A percentile compares a stretch with the other conserved stretches of the same genome.
phyloP scores from a whole-genome alignment of 495 filamentous ascomycete genomes.

The Neurospora africana region DNA sequence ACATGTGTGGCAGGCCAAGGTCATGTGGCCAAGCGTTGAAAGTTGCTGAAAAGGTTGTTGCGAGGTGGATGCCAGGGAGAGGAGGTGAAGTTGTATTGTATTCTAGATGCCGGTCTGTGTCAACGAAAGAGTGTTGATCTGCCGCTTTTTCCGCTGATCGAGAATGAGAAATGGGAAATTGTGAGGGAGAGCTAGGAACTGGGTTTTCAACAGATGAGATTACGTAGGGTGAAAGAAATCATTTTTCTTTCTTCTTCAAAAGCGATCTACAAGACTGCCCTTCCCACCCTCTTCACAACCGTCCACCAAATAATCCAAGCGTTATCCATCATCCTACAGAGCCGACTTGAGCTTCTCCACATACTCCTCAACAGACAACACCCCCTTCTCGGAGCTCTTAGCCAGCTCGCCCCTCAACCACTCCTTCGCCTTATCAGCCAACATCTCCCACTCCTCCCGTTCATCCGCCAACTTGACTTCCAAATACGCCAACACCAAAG shows the following conservation, averaged over 20 bases:
- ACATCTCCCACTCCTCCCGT: constrained; percentile 45
- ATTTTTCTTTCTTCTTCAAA: too few species aligned
- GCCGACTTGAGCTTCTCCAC: constrained; percentile 7
- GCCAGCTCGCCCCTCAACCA: constrained; percentile 24
- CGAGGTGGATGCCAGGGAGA: not conserved
- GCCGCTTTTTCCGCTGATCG: not conserved
- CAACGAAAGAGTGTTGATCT: not conserved
- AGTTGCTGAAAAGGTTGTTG: not conserved
- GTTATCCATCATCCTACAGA: too few species aligned
- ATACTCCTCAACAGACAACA: constrained; percentile 3
- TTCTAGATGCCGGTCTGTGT: not conserved
- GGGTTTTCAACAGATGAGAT: not conserved
- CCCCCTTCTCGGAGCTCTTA: not conserved
- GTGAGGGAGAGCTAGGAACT: not conserved
- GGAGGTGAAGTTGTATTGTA: not conserved
- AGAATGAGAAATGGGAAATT: too few species aligned
- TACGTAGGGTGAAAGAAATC: too few species aligned
- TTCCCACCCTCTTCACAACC: too few species aligned
- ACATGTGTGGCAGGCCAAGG: not conserved
- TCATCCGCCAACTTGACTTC: constrained; percentile 27
- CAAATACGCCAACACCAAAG: constrained; percentile 40
- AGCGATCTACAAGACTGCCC: too few species aligned
- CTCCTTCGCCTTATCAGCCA: constrained; percentile 37
- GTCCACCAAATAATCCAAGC: too few species aligned
- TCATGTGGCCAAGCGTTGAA: not conserved